A percentile compares a stretch with the other conserved stretches of the same genome.
phyloP scores from a whole-genome alignment of 179 eudicot species.

The Silene vulgaris region DNA sequence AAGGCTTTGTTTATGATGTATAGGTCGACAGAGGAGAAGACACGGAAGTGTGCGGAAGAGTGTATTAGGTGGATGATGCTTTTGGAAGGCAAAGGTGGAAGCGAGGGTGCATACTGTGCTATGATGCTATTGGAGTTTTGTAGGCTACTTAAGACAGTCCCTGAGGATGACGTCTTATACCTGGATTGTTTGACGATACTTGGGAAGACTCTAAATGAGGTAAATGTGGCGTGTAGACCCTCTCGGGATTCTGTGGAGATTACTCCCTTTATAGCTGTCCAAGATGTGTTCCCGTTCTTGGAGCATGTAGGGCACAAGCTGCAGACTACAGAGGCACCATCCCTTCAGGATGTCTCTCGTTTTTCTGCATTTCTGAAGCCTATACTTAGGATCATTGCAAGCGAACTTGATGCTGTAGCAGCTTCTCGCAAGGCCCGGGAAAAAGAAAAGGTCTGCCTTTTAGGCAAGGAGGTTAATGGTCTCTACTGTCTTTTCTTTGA shows the following conservation, averaged over 20 bases:
- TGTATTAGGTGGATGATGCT: slow-evolving; percentile 42
- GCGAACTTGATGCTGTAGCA: slow-evolving; percentile 12
- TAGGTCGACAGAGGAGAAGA: slow-evolving; percentile 34
- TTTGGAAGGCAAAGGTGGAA: slow-evolving; percentile 15
- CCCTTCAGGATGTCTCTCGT: slow-evolving; percentile 42
- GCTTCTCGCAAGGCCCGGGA: neutral
- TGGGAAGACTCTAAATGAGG: slow-evolving; percentile 44
- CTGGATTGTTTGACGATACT: slow-evolving; percentile 50
- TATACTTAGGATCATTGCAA: slow-evolving; percentile 15
- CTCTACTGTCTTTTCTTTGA: slow-evolving; percentile 36
- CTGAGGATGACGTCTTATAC: slow-evolving; percentile 44
- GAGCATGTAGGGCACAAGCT: slow-evolving; percentile 46
- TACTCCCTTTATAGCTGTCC: slow-evolving; percentile 20
- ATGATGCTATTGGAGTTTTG: slow-evolving; percentile 63
- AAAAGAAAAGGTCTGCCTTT: slow-evolving; percentile 17
- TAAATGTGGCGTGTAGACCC: slow-evolving; percentile 18
- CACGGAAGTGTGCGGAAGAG: slow-evolving; percentile 39
- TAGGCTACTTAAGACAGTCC: slow-evolving; percentile 36
- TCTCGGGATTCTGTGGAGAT: neutral
- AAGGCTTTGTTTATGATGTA: slow-evolving; percentile 52
- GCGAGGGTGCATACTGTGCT: slow-evolving; percentile 31
- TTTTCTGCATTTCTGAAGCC: slow-evolving; percentile 55
- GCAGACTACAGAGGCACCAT: slow-evolving; percentile 25
- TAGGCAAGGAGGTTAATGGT: slow-evolving; percentile 31
- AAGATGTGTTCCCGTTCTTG: slow-evolving; percentile 53